Evolutionary conservation across 805 yeast species (phyloP), one percentile per base, ranked within the genome.

Genomic region (Sugiyamaella marilandica): DNA sequence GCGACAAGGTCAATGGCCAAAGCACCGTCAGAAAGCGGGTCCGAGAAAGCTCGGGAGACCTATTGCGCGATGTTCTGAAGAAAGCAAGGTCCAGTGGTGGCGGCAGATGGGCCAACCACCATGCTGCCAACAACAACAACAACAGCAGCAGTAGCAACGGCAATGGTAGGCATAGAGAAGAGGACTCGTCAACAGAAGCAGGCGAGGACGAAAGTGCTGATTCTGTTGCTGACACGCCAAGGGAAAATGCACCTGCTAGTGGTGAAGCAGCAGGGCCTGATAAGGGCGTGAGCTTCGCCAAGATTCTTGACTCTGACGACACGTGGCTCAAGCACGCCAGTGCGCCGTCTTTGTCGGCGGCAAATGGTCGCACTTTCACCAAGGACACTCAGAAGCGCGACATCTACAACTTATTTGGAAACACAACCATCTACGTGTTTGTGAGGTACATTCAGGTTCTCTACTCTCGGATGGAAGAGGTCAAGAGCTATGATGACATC

Each of bases 401-500:
- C 31, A 79, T 75, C 46, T 89, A 73, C 74, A 91, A 90, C 66
- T 68, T 91, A 62, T 94, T 92, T 74, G 88, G 87, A 56, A 91
- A 92, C 69, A 84, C 96, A 3, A 83, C 91, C 53, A 80, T 91
- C 36, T 94, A 94, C 65, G 87, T 90, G 33, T 90, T 94, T 62
- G 81, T 90, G 79, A 87, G 99, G 60, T 85, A 86, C 60, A 74
- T 91, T 66, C 82, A 87, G 57, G 86, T 88, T 2, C 70, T 94
- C 19, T 92, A 88, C 66, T 86, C 82, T 62, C 80, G 99, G 61
- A 73, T 94, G 53, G 70, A 73, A 21, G 96, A 90, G 63, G 81
- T 91, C 50, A 92, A 92, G 71, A 68, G 70, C 13, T 73, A 87
- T 71, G 84, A 87, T 63, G 78, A 74, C 2, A 79, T 71, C n/a